These are phyloP conservation scores for Evernia prunastri DNA, from an alignment of 495 filamentous ascomycete species.

Conservation along the genomic window DNA sequence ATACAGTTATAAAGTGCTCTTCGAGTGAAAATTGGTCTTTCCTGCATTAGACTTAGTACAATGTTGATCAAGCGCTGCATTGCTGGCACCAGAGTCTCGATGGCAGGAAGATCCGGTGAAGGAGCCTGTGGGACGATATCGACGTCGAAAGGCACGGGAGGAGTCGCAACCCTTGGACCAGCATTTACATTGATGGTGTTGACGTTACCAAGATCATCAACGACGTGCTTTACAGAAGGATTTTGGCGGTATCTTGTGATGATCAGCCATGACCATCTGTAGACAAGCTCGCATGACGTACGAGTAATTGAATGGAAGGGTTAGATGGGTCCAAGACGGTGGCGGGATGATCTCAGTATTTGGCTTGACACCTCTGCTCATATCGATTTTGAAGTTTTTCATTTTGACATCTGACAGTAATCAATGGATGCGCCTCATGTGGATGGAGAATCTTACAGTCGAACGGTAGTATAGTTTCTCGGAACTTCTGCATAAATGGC, in stretches of 20 bases:
- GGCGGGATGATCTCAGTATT: constrained; percentile 73
- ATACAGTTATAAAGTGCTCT: constrained; percentile 65
- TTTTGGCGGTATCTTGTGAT: constrained; percentile 51
- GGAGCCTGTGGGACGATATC: constrained; percentile 44
- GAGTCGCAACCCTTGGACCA: constrained; percentile 43
- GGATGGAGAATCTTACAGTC: constrained; percentile 45
- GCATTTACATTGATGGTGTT: constrained; percentile 48
- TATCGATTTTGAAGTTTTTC: constrained; percentile 64
- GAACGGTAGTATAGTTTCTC: constrained; percentile 56
- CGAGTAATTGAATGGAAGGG: constrained; percentile 61
- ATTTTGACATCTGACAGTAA: constrained; percentile 52
- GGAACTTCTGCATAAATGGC: constrained; percentile 58
- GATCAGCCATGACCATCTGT: constrained; percentile 12
- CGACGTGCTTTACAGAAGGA: constrained; percentile 47
- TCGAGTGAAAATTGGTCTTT: constrained; percentile 81
- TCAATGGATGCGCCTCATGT: not conserved
- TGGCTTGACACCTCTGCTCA: constrained; percentile 49
- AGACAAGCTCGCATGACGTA: constrained; percentile 25
- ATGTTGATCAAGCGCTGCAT: constrained; percentile 54
- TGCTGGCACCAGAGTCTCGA: constrained; percentile 39
- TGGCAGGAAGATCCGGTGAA: constrained; percentile 42
- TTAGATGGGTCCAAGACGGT: constrained; percentile 61
- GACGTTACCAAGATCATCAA: constrained; percentile 45
- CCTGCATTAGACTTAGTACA: constrained; percentile 54
- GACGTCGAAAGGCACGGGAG: constrained; percentile 58